phyloP scores from a whole-genome alignment of 2,329 filamentous ascomycete species.

The Aaosphaeria pasadenensis region DNA sequence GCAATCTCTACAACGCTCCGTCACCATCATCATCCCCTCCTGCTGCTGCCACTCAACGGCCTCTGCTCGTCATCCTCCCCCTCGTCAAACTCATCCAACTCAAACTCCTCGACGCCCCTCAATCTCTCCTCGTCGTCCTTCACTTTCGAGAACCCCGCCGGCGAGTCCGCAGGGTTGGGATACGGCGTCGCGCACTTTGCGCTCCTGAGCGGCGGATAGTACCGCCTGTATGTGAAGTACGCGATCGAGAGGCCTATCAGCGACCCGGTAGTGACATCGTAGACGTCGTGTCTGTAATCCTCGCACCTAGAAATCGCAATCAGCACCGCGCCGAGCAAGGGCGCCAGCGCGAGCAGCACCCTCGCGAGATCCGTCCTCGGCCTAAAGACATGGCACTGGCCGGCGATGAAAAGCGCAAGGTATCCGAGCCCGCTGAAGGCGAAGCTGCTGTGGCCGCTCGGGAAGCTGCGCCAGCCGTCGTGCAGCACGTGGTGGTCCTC shows the following conservation, averaged over 20 bases:
- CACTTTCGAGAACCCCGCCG: conserved; percentile 34
- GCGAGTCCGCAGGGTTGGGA: conserved; percentile 33
- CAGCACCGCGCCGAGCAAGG: conserved; percentile 56
- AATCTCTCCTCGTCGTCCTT: conserved; percentile 46
- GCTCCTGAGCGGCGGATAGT: conserved; percentile 56
- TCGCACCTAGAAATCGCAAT: conserved; percentile 62
- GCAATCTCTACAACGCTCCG: too few relatives aligned
- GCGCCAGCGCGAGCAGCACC: conserved; percentile 54
- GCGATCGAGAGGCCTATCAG: conserved; percentile 54
- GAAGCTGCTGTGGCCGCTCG: conserved; percentile 76
- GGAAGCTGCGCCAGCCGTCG: conserved; percentile 82
- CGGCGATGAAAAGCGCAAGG: conserved; percentile 66
- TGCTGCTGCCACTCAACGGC: too few relatives aligned
- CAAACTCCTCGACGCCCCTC: conserved; percentile 30
- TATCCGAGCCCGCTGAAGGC: conserved; percentile 77
- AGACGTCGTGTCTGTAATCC: conserved; percentile 64
- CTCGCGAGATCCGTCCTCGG: conserved; percentile 57
- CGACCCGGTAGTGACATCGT: conserved; percentile 58
- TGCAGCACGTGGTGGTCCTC: conserved; percentile 66
- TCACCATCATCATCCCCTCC: too few relatives aligned
- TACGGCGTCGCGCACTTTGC: conserved; percentile 53
- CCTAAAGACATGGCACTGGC: conserved; percentile 59
- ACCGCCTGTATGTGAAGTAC: conserved; percentile 59
- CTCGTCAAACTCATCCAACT: conserved; percentile 33
- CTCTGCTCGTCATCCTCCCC: conserved; percentile 12